These are phyloP conservation scores for Corymbia calophylla DNA, from an alignment of 441 rosid species.

Conservation along the genomic window DNA sequence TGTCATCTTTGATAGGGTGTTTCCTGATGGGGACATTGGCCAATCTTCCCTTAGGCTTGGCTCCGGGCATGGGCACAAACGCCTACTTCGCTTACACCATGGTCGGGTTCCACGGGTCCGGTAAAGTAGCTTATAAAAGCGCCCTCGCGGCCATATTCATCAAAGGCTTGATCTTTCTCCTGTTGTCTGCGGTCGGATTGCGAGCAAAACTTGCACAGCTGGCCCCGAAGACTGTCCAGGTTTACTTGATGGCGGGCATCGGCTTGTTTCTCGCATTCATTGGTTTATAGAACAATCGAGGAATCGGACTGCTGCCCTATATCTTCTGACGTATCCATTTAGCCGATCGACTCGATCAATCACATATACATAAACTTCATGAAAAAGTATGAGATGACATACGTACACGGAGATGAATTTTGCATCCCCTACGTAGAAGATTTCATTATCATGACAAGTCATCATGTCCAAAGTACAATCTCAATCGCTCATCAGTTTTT, in stretches of 20 bases:
- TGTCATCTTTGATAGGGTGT: neutral
- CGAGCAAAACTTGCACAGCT: slow-evolving; percentile 66
- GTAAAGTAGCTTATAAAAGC: slow-evolving; percentile 48
- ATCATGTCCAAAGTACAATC: neutral
- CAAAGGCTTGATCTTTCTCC: slow-evolving; percentile 61
- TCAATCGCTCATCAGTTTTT: neutral
- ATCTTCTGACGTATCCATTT: slow-evolving; percentile 11
- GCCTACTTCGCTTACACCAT: slow-evolving; percentile 81
- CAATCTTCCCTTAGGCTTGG: slow-evolving; percentile 4
- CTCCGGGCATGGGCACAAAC: slow-evolving; percentile 5
- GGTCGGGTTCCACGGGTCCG: slow-evolving; percentile 90
- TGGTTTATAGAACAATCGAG: slow-evolving; percentile 69
- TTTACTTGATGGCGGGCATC: slow-evolving; percentile 73
- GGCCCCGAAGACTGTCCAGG: slow-evolving; percentile 65
- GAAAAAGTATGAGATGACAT: neutral
- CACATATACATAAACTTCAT: neutral
- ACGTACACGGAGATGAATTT: rapidly evolving
- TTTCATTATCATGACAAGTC: neutral
- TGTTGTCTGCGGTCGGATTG: slow-evolving; percentile 59
- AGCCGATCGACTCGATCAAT: rapidly evolving
- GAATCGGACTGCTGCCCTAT: slow-evolving; percentile 79
- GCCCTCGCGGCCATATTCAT: slow-evolving; percentile 70
- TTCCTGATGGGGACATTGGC: neutral
- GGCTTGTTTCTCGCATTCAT: slow-evolving; percentile 77
- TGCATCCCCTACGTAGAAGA: neutral